Base-by-base conservation (phyloP, 148 eudicot species). In the Chenopodium suecicum region DNA sequence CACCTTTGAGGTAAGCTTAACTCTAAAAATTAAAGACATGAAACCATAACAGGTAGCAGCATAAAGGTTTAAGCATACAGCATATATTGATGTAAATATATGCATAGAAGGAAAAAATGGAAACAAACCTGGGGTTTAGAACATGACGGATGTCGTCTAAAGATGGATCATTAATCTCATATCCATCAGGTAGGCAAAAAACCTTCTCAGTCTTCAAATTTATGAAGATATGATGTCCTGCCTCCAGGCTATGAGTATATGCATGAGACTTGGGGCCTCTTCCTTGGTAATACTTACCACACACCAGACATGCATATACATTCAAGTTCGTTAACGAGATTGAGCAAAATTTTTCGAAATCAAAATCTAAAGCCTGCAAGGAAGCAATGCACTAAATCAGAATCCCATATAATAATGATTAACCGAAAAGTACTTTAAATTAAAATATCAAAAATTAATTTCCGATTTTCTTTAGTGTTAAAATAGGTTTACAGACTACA, bases 161-260 rank as follows among this genome's bases (percentile, higher is more conserved):
- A 52, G 98, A 96, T 64, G 98, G 94, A 67, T 94, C 99, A 72
- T 88, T 90, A 70, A 96, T 92, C 85, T 96, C 97, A 86, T 94
- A 96, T 77, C 97, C 98, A 86, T 96, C 99, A 60, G 99, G 98
- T 80, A 96, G 98, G 79, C 99, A 94, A 85, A 92, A 96, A 76
- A 96, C 98, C 84, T 84, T 94, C 85, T 96, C 97, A 8, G 95
- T 91, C 27, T 85, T 87, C 64, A 96, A 88, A 86, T 96, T 96
- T 83, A 95, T 95, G 87, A 88, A 93, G 73, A 95, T 93, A 86
- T 96, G 98, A 89, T 96, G 99, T 7, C 91, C 99, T 22, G 97
- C 98, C 88, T 94, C 97, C 84, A 91, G 90, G 86, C 99, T 91
- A 56, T 96, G 99, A 65, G 98, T 96, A 86, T 91, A 94, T 67